Evolutionary conservation across 2,329 filamentous ascomycete species (phyloP).

Genomic region (Chlorencoelia australis): DNA sequence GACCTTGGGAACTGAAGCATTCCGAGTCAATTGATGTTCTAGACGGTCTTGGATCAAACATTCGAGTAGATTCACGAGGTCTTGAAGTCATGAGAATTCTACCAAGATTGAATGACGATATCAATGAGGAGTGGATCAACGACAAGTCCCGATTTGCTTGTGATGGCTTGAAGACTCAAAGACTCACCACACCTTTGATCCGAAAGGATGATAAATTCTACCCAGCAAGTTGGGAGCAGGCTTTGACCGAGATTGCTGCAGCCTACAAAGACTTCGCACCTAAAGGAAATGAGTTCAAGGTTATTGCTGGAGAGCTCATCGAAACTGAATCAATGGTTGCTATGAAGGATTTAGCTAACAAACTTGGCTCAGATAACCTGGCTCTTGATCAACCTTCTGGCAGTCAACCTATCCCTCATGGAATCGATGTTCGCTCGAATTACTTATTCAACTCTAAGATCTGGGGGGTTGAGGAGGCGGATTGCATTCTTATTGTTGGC

Average conservation of each 20-base stretch:
- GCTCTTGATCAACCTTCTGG: conserved; percentile 84
- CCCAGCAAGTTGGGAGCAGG: conserved; percentile 92
- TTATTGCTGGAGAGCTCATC: conserved; percentile 78
- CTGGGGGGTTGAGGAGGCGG: conserved; percentile 85
- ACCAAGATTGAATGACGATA: conserved; percentile 88
- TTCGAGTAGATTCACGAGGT: conserved; percentile 85
- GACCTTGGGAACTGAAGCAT: conserved; percentile 95
- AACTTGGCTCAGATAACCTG: conserved; percentile 90
- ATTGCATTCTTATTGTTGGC: conserved; percentile 82
- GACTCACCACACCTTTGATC: conserved; percentile 84
- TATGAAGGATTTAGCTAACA: conserved; percentile 95
- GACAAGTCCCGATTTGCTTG: conserved; percentile 96
- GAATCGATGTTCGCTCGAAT: conserved; percentile 86
- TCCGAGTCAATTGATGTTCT: conserved; percentile 93
- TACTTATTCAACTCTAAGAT: conserved; percentile 97
- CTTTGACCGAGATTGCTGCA: conserved; percentile 73
- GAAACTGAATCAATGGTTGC: conserved; percentile 92
- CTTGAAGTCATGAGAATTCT: conserved; percentile 93
- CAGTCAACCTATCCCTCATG: conserved; percentile 76
- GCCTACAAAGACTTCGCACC: conserved; percentile 72
- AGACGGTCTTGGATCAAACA: conserved; percentile 86
- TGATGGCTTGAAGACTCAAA: conserved; percentile 92
- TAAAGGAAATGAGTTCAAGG: conserved; percentile 92
- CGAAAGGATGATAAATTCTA: conserved; percentile 84
- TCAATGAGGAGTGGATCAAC: conserved; percentile 99